A percentile compares a stretch with the other conserved stretches of the same genome.
These are phyloP conservation scores for Cerrena zonata DNA, from an alignment of 1,284 basidiomycete genomes.

Conservation along the genomic window DNA sequence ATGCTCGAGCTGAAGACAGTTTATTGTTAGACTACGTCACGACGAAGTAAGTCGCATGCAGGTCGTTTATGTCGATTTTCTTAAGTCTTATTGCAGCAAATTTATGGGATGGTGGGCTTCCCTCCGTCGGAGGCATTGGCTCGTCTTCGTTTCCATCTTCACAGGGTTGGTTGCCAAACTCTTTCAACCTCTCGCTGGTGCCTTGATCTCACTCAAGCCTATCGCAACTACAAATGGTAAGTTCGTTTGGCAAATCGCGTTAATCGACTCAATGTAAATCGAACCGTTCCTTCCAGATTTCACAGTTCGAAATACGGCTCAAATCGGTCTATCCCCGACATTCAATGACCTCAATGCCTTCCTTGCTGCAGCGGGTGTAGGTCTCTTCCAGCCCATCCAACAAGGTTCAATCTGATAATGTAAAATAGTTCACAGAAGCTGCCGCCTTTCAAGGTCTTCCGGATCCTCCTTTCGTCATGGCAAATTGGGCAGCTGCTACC, in stretches of 20 bases:
- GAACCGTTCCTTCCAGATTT: conserved; percentile 1
- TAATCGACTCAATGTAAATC: neutral
- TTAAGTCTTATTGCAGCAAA: conserved; percentile 5
- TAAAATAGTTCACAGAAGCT: conserved; percentile 36
- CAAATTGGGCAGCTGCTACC: conserved; percentile 44
- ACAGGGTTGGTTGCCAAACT: conserved; percentile 12
- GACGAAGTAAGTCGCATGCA: conserved; percentile 9
- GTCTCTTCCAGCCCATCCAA: too few relatives aligned
- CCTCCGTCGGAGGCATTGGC: conserved; percentile 11
- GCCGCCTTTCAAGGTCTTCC: conserved; percentile 39
- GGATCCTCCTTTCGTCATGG: conserved; percentile 49
- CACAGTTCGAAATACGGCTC: conserved; percentile 3
- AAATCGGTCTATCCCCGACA: conserved; percentile 11
- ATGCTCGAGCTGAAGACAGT: conserved; percentile 46
- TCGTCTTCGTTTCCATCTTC: conserved; percentile 13
- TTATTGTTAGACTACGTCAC: conserved; percentile 51
- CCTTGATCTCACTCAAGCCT: conserved; percentile 10
- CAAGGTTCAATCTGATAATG: too few relatives aligned
- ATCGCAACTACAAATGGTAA: conserved; percentile 2
- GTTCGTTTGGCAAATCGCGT: neutral
- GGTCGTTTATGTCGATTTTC: neutral
- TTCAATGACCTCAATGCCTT: conserved; percentile 31
- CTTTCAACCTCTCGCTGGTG: conserved; percentile 16
- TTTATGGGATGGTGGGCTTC: conserved; percentile 4
- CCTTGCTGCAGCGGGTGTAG: conserved; percentile 52